These are phyloP conservation scores for Mycogone perniciosa DNA, from an alignment of 2,329 filamentous ascomycete genomes.

Conservation along the genomic window DNA sequence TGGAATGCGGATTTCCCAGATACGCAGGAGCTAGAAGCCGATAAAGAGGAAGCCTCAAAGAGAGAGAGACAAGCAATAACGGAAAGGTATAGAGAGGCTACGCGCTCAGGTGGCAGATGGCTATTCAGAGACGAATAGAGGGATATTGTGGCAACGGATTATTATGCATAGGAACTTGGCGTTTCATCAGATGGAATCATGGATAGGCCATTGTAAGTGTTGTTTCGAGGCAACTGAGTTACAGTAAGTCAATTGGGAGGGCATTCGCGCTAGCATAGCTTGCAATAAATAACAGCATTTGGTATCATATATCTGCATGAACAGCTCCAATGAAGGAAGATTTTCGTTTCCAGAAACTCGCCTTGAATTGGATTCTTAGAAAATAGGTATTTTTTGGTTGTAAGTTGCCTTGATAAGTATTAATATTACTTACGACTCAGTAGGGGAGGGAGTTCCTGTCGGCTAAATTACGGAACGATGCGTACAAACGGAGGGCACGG, in stretches of 20 bases:
- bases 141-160: not conserved
- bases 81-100: slow-evolving; percentile 74
- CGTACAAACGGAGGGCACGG: not conserved
- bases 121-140: slow-evolving; percentile 70
- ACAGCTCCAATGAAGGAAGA: no score
- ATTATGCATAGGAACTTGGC: not conserved
- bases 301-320: no score
- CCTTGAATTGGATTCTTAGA: no score
- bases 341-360: no score
- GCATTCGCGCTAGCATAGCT: no score
- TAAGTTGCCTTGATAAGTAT: not conserved
- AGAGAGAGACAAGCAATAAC: slow-evolving; percentile 59
- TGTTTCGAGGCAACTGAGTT: no score
- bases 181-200: not conserved
- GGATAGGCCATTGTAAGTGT: no score
- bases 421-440: no score
- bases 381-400: no score
- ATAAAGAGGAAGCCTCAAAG: slow-evolving; percentile 59
- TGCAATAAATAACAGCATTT: no score
- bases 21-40: slow-evolving; percentile 69
- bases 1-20: slow-evolving; percentile 87
- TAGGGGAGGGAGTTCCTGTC: no score
- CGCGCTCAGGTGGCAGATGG: slow-evolving; percentile 70
- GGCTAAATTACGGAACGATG: not conserved
- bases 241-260: no score